Base-by-base conservation (phyloP, 1,139 yeast species). In the Zygoascus hellenicus region DNA sequence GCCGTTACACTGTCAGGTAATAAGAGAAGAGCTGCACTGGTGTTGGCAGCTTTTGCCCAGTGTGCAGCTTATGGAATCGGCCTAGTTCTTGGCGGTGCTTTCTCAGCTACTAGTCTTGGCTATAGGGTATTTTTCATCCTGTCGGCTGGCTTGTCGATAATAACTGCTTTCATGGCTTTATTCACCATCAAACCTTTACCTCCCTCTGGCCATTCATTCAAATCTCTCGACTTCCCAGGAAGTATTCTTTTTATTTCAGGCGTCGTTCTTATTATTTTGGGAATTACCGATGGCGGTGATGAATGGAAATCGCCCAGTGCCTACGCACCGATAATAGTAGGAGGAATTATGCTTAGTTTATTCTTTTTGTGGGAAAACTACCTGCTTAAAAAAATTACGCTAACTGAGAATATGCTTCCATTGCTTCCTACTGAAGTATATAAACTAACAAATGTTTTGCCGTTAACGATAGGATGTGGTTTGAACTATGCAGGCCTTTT, bases 211-310 rank as follows among this genome's bases (percentile, higher is more conserved):
- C 14, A 38, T 5, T 15, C 44, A 3, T 10, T 39, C n/a, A 39
- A 31, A 22, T 22, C 44, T 3, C 33, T 41, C 6, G 44, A 41
- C 13, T 41, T 33, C 13, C 44, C 44, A 3, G 44, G 44, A n/a
- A 13, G 44, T n/a, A n/a, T 26, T 14, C n/a, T 32, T 9, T 41
- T 33, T 26, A 22, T 41, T 5, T 37, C 32, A 13, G 31, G 38
- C n/a, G 26, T 22, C 33, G 26, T 41, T 22, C 17, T 41, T n/a
- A 14, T 41, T 11, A 41, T 41, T 22, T 22, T 41, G 11, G 44
- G 44, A 5, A 32, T 41, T 5, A 41, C 44, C 5, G 32, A 41
- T 19, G 44, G 44, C 17, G 44, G 44, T 28, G 29, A 31, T 7
- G 9, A n/a, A 2, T 41, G 44, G 44, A 14, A 13, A 3, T 22